Percentiles rank a stretch among this genome's conserved stretches.
Evolutionary conservation across 208 protist genomes (phyloP).

Genomic region (Strigomonas oncopelti): DNA sequence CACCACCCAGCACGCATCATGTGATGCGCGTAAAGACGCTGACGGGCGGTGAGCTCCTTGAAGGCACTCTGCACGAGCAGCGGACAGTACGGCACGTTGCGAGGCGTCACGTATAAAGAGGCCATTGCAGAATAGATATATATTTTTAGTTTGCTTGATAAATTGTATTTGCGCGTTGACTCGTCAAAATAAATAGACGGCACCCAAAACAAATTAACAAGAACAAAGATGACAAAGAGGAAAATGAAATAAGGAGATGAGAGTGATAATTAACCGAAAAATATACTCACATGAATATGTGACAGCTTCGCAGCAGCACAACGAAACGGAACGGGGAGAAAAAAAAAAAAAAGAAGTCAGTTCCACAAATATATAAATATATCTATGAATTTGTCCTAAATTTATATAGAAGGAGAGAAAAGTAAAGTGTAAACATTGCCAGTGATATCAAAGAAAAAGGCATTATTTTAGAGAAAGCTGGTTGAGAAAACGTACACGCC

Average conservation of each 20-base stretch:
- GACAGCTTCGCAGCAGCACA: no score
- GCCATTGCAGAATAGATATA: conserved; percentile 14
- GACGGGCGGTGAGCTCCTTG: conserved; percentile 55
- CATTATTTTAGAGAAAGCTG: neutral
- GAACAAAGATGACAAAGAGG: neutral
- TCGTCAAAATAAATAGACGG: neutral
- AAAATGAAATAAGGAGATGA: neutral
- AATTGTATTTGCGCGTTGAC: no score
- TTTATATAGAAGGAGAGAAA: no score
- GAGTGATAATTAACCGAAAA: no score
- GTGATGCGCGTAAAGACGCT: conserved; percentile 84
- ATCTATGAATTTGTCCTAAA: neutral
- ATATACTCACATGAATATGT: no score
- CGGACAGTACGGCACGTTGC: conserved; percentile 54
- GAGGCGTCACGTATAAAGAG: conserved; percentile 47
- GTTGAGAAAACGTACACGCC: conserved; percentile 7
- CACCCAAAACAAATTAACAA: neutral
- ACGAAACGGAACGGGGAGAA: no score
- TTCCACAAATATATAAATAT: neutral
- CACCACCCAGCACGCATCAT: conserved; percentile 55
- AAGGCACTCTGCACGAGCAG: conserved; percentile 73
- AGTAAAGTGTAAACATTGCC: no score
- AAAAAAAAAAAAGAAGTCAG: conserved; percentile 7
- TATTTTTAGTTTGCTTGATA: conserved; percentile 1
- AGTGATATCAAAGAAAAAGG: neutral